Base-by-base conservation (phyloP, 106 monocot genomes). In the Allium sativum region DNA sequence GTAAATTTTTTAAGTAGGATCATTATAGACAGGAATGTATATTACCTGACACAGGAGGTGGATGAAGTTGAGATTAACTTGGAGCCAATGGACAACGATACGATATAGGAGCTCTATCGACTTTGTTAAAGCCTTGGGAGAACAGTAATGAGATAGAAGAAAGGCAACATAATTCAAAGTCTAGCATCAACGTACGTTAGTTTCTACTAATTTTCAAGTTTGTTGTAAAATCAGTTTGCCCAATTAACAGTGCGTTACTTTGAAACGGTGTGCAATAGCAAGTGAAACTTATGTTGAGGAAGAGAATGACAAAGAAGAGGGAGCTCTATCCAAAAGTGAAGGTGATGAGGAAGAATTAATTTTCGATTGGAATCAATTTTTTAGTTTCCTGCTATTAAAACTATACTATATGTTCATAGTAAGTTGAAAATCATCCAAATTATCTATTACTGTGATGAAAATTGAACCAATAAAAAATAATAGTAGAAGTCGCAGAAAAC, bases 21-120 rank as follows among this genome's bases (percentile, higher is more conserved):
- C 21, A 72, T 96, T 19, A 65, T 58, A 65, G 84, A 73, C 82
- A 77, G 78, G 63, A 90, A 96, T 61, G 70, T 65, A 7, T n/a
- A n/a, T n/a, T n/a, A n/a, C n/a, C n/a, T n/a, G n/a, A 41, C 53
- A 10, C 70, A 73, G 65, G 61, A 77, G 11, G 94, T 77, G 21
- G 82, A 83, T 48, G 90, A 87, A 78, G 80, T 96, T 7, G 84
- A 87, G 79, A 69, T 96, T 9, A 90, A 96, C 65, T 82, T 96
- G 21, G 87, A 87, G 64, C n/a, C 22, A 1, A 79, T 96, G 75
- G 86, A 91, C 61, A 76, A 73, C 5, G 90, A 96, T 52, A 96
- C 96, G 0, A 81, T 91, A 2, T 96, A 90, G 96, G 96, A 91
- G 63, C 76, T 96, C 0, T 84, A 96, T 61, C 74, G 87, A 8